phyloP scores from a whole-genome alignment of 2,329 filamentous ascomycete species.

The Xylariaceae sp. region DNA sequence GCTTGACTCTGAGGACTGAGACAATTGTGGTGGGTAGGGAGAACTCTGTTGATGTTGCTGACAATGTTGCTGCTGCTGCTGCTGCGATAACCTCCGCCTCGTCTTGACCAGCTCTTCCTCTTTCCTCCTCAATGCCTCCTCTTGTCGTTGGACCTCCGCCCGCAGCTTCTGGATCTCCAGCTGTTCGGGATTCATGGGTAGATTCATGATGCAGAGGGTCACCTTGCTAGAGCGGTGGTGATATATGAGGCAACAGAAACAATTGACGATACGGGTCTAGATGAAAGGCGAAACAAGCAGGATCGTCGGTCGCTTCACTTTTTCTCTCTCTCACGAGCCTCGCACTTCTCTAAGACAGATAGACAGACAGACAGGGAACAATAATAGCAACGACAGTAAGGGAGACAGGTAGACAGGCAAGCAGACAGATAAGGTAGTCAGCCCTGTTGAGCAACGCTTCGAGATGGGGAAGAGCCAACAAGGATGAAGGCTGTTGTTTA shows the following conservation, averaged over 20 bases:
- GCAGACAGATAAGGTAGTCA: slow-evolving; percentile 7
- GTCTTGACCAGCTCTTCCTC: slow-evolving; percentile 22
- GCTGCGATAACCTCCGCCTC: slow-evolving; percentile 19
- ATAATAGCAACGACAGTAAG: no score
- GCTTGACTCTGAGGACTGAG: slow-evolving; percentile 16
- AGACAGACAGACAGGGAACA: no score
- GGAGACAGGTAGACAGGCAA: no score
- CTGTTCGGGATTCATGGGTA: slow-evolving; percentile 18
- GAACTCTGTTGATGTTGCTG: slow-evolving; percentile 23
- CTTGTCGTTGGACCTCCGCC: slow-evolving; percentile 17
- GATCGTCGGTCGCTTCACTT: slow-evolving; percentile 7
- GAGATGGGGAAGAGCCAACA: slow-evolving; percentile 11
- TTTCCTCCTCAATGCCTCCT: slow-evolving; percentile 19
- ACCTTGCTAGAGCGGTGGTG: not conserved
- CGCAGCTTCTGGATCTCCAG: slow-evolving; percentile 23
- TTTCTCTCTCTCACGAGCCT: slow-evolving; percentile 5
- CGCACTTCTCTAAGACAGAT: slow-evolving; percentile 4
- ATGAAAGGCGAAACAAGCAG: slow-evolving; percentile 8
- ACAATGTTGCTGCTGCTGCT: no score
- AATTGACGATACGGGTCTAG: slow-evolving; percentile 4
- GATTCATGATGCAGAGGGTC: slow-evolving; percentile 20
- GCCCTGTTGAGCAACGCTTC: slow-evolving; percentile 14
- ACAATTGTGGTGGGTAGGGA: slow-evolving; percentile 19
- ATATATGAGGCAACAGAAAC: slow-evolving; percentile 5
- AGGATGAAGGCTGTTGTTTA: slow-evolving; percentile 12